Percentiles rank a stretch among this genome's conserved stretches.
Evolutionary conservation across 306 rosid species (phyloP).

Genomic region (Crataegus laevigata): DNA sequence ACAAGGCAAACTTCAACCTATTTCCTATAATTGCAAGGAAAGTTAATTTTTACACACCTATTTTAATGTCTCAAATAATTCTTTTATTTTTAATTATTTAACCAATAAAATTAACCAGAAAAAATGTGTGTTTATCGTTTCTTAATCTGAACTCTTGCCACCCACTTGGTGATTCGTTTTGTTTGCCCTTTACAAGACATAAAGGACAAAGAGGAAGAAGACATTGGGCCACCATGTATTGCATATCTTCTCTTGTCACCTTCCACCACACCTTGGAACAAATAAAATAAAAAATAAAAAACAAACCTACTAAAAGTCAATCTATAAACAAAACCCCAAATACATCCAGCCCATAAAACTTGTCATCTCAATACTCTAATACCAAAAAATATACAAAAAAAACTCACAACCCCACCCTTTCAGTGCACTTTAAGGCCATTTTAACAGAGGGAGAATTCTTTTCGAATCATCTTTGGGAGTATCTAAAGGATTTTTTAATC

Average conservation of each 20-base stretch:
- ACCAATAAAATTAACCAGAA: too few relatives aligned
- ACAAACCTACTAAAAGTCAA: slow-evolving; percentile 13
- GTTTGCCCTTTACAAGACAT: slow-evolving; percentile 37
- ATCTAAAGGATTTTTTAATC: fast-evolving
- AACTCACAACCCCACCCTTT: slow-evolving; percentile 15
- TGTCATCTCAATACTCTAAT: not conserved
- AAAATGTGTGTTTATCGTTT: too few relatives aligned
- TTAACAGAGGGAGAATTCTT: not conserved
- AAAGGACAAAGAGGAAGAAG: slow-evolving; percentile 21
- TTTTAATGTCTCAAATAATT: too few relatives aligned
- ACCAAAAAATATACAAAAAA: not conserved
- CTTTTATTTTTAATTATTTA: not conserved
- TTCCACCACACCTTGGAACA: not conserved
- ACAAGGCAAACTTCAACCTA: too few relatives aligned
- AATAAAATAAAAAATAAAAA: not conserved
- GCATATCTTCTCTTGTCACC: not conserved
- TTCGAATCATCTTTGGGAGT: fast-evolving
- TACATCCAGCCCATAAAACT: not conserved
- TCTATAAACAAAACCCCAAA: slow-evolving; percentile 14
- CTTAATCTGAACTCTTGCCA: not conserved
- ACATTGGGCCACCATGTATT: not conserved
- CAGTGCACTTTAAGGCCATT: slow-evolving; percentile 19
- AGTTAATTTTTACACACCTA: too few relatives aligned
- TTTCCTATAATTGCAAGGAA: too few relatives aligned
- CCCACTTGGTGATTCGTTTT: not conserved